These are phyloP conservation scores for Ceratocystis colombiana DNA, from an alignment of 2,329 filamentous ascomycete genomes.

Conservation along the genomic window DNA sequence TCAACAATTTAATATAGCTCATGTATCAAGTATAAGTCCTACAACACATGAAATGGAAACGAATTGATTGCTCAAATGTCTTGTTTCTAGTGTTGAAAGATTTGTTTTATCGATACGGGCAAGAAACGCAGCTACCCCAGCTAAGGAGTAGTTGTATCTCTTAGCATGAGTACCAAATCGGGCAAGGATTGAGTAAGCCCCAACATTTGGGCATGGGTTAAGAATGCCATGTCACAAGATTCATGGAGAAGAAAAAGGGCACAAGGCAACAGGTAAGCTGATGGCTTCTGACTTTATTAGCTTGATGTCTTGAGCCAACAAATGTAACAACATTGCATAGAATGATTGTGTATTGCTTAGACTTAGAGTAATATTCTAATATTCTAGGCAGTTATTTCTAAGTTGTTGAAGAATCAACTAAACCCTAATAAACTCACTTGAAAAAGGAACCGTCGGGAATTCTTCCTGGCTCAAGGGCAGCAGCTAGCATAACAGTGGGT, in stretches of 20 bases:
- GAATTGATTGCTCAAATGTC: not conserved
- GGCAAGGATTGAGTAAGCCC: slow-evolving; percentile 12
- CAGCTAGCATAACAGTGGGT: not conserved
- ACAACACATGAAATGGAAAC: too few relatives aligned
- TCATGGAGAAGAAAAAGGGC: not conserved
- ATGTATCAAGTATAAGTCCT: too few relatives aligned
- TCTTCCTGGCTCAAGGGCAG: not conserved
- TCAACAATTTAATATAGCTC: too few relatives aligned
- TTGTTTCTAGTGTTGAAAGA: not conserved
- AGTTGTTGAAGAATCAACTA: not conserved
- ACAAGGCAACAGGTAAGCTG: not conserved
- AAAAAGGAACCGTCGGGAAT: slow-evolving; percentile 11
- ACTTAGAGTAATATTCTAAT: too few relatives aligned
- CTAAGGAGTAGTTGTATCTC: not conserved
- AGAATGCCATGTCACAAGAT: not conserved
- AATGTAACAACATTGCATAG: too few relatives aligned
- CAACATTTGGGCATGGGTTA: slow-evolving; percentile 6
- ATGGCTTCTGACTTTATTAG: too few relatives aligned
- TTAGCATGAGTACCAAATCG: slow-evolving; percentile 1
- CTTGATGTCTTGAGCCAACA: too few relatives aligned
- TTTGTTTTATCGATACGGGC: not conserved
- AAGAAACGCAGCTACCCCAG: not conserved
- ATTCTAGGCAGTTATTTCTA: too few relatives aligned
- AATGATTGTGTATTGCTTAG: too few relatives aligned
- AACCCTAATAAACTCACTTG: slow-evolving; percentile 6